These are phyloP conservation scores for Cladosporium sp. DNA, from an alignment of 2,329 filamentous ascomycete genomes.

Conservation along the genomic window DNA sequence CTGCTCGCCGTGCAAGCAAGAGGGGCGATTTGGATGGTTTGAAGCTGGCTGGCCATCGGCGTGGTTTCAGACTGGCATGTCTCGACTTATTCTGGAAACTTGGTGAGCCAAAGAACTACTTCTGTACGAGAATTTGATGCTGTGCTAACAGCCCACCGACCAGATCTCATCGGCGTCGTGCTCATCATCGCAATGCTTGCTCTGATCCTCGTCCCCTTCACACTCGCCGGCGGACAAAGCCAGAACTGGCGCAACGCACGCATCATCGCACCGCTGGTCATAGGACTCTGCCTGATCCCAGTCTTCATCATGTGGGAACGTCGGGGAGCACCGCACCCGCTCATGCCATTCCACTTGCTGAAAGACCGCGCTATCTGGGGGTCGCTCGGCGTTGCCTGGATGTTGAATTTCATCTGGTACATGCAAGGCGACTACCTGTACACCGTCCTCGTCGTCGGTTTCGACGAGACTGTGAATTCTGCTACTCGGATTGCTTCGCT, in stretches of 20 bases:
- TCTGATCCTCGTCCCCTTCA: constrained; percentile 49
- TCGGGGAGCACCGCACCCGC: constrained; percentile 43
- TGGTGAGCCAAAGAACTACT: neutral
- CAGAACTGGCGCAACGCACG: constrained; percentile 49
- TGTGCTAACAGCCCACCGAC: neutral
- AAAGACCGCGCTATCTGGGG: constrained; percentile 63
- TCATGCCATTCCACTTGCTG: constrained; percentile 59
- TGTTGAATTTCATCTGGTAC: constrained; percentile 58
- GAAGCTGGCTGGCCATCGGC: constrained; percentile 41
- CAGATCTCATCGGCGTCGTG: constrained; percentile 48
- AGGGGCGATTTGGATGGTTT: constrained; percentile 45
- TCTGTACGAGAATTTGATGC: neutral
- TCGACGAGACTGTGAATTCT: constrained; percentile 53
- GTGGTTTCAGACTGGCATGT: constrained; percentile 28
- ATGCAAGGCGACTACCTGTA: constrained; percentile 63
- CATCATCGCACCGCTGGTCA: constrained; percentile 48
- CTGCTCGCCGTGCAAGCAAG: constrained; percentile 50
- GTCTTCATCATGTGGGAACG: constrained; percentile 54
- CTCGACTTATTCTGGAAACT: constrained; percentile 52
- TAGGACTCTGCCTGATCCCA: constrained; percentile 49
- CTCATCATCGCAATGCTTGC: constrained; percentile 45
- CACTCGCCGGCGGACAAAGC: constrained; percentile 49
- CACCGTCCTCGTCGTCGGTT: constrained; percentile 58
- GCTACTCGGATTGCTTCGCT: constrained; percentile 59
- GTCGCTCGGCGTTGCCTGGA: constrained; percentile 54